Evolutionary conservation across 768 basidiomycete species (phyloP), one percentile per base, ranked within the genome.

Genomic region (Rhizopogon rudus): DNA sequence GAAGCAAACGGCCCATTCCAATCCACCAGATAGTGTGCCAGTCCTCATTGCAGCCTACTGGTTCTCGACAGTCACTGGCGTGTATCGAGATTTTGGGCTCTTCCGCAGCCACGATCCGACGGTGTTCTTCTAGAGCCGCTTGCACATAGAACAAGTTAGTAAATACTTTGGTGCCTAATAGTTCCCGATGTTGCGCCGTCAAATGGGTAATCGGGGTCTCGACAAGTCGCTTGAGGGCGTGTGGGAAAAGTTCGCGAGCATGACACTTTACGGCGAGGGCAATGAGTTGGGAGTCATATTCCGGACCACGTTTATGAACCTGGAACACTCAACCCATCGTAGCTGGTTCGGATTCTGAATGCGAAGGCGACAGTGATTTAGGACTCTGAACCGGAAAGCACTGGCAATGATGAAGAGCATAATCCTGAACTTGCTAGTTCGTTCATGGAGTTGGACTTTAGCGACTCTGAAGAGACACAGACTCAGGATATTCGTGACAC

Each of bases 11-110:
- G 2, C 59, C 65, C 58, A 66, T 66, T 0, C 60, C 58, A 42
- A 61, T 63, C 61, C 61, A 64, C 63, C 66, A 67, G 1, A 56
- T 16, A 0, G 35, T n/a, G 5, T 55, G 54, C 66, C 64, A 67
- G 40, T 67, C 65, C 3, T 44, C 37, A 5, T n/a, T 20, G 20
- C 64, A 65, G 3, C 9, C n/a, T 7, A 25, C 44, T 14, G 42
- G 53, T 13, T 57, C 40, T 13, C 31, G 40, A 28, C 61, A 61
- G 16, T 54, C 44, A 0, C 42, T 46, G 2, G 46, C 20, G 41
- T 61, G 55, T 1, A 25, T 1, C 1, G 40, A 1, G 17, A 57
- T 53, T 2, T 2, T 31, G 12, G 59, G 61, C 22, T 45, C 40
- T 49, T 61, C 48, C 1, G 44, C n/a, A 25, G 59, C 56, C 29